A percentile compares a stretch with the other conserved stretches of the same genome.
These are phyloP conservation scores for Lipomyces kockii DNA, from an alignment of 805 yeast genomes.

Conservation along the genomic window DNA sequence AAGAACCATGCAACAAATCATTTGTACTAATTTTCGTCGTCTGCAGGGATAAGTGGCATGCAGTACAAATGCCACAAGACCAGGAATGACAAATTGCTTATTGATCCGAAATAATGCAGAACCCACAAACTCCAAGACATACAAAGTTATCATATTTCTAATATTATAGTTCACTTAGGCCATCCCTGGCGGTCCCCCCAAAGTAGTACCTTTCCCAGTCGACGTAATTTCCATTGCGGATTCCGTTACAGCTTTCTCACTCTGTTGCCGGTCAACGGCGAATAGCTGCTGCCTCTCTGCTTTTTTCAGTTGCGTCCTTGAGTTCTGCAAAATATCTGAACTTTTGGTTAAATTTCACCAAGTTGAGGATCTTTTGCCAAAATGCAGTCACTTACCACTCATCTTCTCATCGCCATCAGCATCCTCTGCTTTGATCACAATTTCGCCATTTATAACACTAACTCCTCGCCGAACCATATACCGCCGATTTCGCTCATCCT, in stretches of 20 bases:
- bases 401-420: constrained; percentile 49
- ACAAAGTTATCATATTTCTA: background rate
- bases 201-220: constrained; percentile 77
- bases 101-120: constrained; percentile 6
- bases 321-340: constrained; percentile 4
- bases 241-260: background rate
- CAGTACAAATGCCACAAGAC: too few relatives aligned
- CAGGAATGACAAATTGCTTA: background rate
- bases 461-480: constrained; percentile 61
- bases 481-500: constrained; percentile 77
- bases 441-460: constrained; percentile 39
- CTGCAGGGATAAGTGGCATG: background rate
- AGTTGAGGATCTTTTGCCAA: background rate
- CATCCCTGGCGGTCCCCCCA: constrained; percentile 65
- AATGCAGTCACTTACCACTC: constrained; percentile 37
- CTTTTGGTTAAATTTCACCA: background rate
- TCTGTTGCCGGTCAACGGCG: constrained; percentile 32
- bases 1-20: background rate
- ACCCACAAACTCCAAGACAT: background rate
- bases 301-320: constrained; percentile 40
- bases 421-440: constrained; percentile 19
- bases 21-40: background rate
- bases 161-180: background rate
- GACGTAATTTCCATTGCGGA: constrained; percentile 55
- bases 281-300: constrained; percentile 46